These are phyloP conservation scores for Cyphellophora attinorum DNA, from an alignment of 2,329 filamentous ascomycete genomes.

Conservation along the genomic window DNA sequence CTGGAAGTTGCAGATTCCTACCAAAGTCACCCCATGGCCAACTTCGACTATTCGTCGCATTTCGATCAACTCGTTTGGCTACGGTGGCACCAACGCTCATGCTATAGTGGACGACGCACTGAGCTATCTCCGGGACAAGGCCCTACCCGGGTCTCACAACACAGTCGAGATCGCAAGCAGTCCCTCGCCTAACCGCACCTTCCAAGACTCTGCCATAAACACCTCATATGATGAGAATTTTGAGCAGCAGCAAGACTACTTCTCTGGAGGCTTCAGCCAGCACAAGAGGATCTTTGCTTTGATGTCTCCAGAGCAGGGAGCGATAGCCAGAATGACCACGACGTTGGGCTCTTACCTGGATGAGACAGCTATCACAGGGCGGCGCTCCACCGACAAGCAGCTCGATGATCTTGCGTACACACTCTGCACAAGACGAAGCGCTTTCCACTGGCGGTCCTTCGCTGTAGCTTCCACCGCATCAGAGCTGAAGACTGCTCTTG, in stretches of 20 bases:
- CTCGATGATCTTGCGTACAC: conserved; percentile 8
- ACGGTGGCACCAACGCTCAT: conserved; percentile 15
- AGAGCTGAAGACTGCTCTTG: conserved; percentile 4
- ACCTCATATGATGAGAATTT: neutral
- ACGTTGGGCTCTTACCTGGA: neutral
- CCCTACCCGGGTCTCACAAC: conserved; percentile 4
- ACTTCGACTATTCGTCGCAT: conserved; percentile 4
- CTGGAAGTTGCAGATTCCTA: conserved; percentile 4
- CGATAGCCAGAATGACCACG: neutral
- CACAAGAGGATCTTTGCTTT: too few species aligned
- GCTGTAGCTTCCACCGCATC: neutral
- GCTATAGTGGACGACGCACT: conserved; percentile 12
- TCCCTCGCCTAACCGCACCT: neutral
- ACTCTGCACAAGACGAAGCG: conserved; percentile 4
- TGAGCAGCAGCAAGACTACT: neutral
- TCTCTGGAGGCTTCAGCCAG: neutral
- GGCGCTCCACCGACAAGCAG: neutral
- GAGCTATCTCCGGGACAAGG: conserved; percentile 4
- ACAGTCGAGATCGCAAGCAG: conserved; percentile 1
- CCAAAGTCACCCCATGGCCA: conserved; percentile 8
- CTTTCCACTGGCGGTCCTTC: conserved; percentile 3
- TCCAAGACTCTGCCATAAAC: neutral
- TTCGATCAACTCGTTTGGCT: conserved; percentile 15
- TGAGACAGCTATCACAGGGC: neutral
- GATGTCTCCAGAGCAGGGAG: conserved; percentile 1